These are phyloP conservation scores for Pugionium dolabratum DNA, from an alignment of 345 rosid species.

Conservation along the genomic window DNA sequence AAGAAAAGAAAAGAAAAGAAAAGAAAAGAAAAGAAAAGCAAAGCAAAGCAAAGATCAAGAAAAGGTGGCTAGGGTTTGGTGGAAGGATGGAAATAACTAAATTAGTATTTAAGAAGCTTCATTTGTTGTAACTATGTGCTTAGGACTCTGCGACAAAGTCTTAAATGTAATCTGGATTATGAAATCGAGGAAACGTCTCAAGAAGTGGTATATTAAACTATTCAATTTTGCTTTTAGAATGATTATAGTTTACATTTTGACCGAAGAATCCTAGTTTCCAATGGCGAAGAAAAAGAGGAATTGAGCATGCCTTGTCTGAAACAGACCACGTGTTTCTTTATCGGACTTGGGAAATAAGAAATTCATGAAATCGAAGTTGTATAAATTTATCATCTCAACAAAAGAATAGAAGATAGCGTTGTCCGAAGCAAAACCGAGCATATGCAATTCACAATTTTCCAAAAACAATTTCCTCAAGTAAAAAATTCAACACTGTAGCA, in stretches of 20 bases:
- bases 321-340: slow-evolving; percentile 26
- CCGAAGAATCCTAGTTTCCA: slow-evolving; percentile 36
- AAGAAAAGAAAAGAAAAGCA: too few relatives aligned
- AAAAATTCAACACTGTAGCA: background rate
- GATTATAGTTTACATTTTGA: background rate
- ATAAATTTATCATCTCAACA: slow-evolving; percentile 21
- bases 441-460: slow-evolving; percentile 11
- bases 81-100: slow-evolving; percentile 1
- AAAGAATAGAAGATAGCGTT: slow-evolving; percentile 29
- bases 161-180: slow-evolving; percentile 11
- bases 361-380: background rate
- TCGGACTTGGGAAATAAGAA: slow-evolving; percentile 29
- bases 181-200: slow-evolving; percentile 35
- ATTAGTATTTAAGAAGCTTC: slow-evolving; percentile 32
- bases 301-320: slow-evolving; percentile 34
- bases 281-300: slow-evolving; percentile 34
- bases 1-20: too few relatives aligned
- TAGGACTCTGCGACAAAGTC: slow-evolving; percentile 24
- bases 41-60: background rate
- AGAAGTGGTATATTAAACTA: slow-evolving; percentile 22
- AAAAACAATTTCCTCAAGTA: background rate
- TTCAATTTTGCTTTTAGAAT: slow-evolving; percentile 6
- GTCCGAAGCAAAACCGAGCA: slow-evolving; percentile 21
- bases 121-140: slow-evolving; percentile 37
- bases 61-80: background rate